A percentile compares a stretch with the other conserved stretches of the same genome.
Evolutionary conservation across 2,329 filamentous ascomycete genomes (phyloP).

Genomic region (Ophiostoma novo-ulmi): DNA sequence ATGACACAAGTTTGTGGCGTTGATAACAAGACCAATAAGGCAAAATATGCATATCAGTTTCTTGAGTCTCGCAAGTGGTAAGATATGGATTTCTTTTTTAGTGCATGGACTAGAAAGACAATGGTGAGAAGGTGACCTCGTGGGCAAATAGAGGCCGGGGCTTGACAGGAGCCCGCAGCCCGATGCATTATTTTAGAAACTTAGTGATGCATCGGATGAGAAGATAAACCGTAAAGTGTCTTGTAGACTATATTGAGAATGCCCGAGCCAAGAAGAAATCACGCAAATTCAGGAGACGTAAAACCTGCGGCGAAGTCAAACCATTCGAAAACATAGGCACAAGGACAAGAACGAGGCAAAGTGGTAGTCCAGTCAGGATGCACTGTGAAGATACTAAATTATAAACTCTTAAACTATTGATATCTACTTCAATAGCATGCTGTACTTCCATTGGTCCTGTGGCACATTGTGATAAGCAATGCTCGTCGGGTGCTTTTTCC

Average conservation of each 20-base stretch:
- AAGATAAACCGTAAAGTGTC: neutral
- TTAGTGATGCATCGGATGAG: neutral
- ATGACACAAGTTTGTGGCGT: neutral
- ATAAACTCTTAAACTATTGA: neutral
- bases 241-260: neutral
- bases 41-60: neutral
- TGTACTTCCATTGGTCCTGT: slow-evolving; percentile 14
- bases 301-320: neutral
- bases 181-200: no score
- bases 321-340: neutral
- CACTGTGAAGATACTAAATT: neutral
- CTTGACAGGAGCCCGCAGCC: neutral
- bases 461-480: slow-evolving; percentile 15
- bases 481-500: slow-evolving; percentile 20
- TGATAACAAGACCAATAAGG: neutral
- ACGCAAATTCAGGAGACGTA: neutral
- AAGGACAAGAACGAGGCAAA: neutral
- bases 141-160: neutral
- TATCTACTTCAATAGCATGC: slow-evolving; percentile 14
- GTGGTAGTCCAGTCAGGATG: neutral
- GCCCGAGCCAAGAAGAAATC: neutral
- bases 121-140: neutral
- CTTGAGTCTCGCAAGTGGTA: neutral
- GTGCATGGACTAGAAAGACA: neutral
- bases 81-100: neutral